phyloP scores from a whole-genome alignment of 768 basidiomycete species.

The Suillus placidus region DNA sequence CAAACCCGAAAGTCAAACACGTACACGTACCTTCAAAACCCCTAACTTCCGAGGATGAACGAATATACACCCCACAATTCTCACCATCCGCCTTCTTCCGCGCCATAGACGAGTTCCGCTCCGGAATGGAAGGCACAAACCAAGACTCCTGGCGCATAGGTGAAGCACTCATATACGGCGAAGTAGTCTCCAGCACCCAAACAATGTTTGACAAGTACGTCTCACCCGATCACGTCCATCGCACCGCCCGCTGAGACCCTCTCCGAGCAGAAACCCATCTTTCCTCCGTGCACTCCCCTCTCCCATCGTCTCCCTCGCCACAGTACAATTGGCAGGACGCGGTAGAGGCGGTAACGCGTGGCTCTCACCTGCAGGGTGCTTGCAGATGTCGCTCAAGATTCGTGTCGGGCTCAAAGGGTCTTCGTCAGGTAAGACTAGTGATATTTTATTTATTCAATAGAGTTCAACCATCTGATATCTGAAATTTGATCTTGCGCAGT shows the following conservation, averaged over 20 bases:
- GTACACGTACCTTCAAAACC: conserved; percentile 56
- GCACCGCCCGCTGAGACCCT: background rate
- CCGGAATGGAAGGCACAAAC: conserved; percentile 27
- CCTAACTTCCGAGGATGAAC: conserved; percentile 46
- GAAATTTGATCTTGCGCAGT: background rate
- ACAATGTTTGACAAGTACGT: conserved; percentile 90
- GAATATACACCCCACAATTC: conserved; percentile 65
- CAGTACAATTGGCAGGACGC: conserved; percentile 84
- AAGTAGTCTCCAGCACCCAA: conserved; percentile 92
- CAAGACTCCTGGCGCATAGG: conserved; percentile 59
- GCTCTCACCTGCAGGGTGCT: conserved; percentile 90
- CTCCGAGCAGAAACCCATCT: conserved; percentile 64
- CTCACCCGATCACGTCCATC: background rate
- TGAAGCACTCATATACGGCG: conserved; percentile 81
- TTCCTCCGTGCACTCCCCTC: conserved; percentile 70
- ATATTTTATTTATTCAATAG: too few relatives aligned
- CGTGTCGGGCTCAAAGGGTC: conserved; percentile 22
- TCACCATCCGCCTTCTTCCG: conserved; percentile 63
- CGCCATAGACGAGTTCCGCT: conserved; percentile 42
- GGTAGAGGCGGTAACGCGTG: conserved; percentile 89
- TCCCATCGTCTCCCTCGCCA: conserved; percentile 82
- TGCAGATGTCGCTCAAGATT: conserved; percentile 57
- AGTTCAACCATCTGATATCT: background rate
- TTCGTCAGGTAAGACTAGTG: conserved; percentile 12
- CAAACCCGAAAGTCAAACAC: conserved; percentile 47